Base-by-base conservation (phyloP, 176 grass and related monocot genomes). In the Pharus latifolius region DNA sequence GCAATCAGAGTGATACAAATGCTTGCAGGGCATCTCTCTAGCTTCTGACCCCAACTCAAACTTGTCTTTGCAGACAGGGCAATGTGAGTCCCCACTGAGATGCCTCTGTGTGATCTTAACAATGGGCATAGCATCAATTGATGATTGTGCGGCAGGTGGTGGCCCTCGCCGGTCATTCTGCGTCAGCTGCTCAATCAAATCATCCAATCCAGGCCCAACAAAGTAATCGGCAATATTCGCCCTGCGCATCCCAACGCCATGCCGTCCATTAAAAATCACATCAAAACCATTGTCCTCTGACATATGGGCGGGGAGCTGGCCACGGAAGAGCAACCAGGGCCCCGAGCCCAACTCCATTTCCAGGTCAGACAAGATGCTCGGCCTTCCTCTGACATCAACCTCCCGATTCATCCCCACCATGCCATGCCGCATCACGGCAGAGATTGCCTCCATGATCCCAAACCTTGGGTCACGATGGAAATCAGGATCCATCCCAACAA, bases 11-110 rank as follows among this genome's bases (percentile, higher is more conserved):
- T 96, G 93, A 78, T 96, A 96, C 5, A 96, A 65, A 85, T 96
- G 93, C 17, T 89, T 82, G 57, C 93, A 96, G 47, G 93, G 93
- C 86, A 89, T 96, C 69, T 92, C 88, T 69, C 88, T 86, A 43
- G 80, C 88, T 65, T 92, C 88, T 8, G 51, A 87, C 24, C 48
- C 85, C 56, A 92, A 23, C 59, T 92, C 88, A 10, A 96, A 96
- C 70, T 63, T 82, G 35, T 96, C 93, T 75, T 92, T 96, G 32
- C 93, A 96, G 46, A 96, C 77, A 54, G 93, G 88, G 73, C 93
- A 96, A 43, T 92, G 85, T 0, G 88, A 92, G 27, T 96, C 93
- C 53, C 85, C 88, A 46, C 56, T 86, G 6, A 92, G 87, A 83
- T 96, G 88, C 80, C 83, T 77, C 73, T 79, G 80, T 34, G 72